These are phyloP conservation scores for Boletus patriciae DNA, from an alignment of 768 basidiomycete genomes.

Conservation along the genomic window DNA sequence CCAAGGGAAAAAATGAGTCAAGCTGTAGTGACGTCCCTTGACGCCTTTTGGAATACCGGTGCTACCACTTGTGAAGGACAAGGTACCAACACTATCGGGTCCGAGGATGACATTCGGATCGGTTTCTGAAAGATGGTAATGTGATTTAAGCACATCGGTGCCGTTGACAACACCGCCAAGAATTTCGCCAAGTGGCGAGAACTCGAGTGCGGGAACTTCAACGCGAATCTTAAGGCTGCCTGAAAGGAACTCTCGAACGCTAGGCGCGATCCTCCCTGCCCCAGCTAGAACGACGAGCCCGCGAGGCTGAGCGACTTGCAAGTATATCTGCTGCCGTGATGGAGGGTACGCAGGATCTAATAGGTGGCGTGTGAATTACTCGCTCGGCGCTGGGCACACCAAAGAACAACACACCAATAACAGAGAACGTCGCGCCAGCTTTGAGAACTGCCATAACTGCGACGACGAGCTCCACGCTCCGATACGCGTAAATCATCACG, in stretches of 20 bases:
- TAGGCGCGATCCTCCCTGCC: conserved; percentile 76
- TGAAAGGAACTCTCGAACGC: conserved; percentile 81
- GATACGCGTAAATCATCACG: conserved; percentile 96
- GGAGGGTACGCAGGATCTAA: conserved; percentile 96
- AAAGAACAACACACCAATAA: conserved; percentile 69
- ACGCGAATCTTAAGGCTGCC: conserved; percentile 81
- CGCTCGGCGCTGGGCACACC: background rate
- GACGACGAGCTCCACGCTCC: conserved; percentile 94
- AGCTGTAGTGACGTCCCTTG: conserved; percentile 87
- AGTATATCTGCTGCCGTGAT: conserved; percentile 87
- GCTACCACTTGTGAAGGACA: conserved; percentile 96
- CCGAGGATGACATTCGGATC: conserved; percentile 85
- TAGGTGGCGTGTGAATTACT: background rate
- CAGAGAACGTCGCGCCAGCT: conserved; percentile 94
- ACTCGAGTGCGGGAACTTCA: conserved; percentile 86
- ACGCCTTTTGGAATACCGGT: conserved; percentile 99
- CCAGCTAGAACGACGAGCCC: conserved; percentile 89
- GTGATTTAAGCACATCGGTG: conserved; percentile 62
- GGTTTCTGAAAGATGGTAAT: conserved; percentile 52
- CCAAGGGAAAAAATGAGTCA: conserved; percentile 99
- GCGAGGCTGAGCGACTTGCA: conserved; percentile 88
- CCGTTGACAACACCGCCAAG: conserved; percentile 56
- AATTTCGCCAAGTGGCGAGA: conserved; percentile 62
- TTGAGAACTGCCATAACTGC: conserved; percentile 97
- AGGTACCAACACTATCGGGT: conserved; percentile 92